phyloP scores from a whole-genome alignment of 1,284 basidiomycete species.

The Trametes hirsuta region DNA sequence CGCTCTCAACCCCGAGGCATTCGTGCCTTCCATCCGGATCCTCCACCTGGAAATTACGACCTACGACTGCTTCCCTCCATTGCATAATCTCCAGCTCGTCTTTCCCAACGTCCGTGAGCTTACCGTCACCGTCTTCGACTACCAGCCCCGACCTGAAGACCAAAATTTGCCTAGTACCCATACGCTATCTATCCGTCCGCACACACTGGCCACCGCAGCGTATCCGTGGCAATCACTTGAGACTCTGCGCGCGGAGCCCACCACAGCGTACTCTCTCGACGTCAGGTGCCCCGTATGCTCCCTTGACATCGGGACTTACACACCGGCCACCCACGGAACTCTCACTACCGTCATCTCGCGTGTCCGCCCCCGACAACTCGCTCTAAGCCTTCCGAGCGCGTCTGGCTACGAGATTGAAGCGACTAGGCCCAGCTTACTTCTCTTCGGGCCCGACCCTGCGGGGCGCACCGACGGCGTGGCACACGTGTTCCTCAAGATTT shows the following conservation, averaged over 20 bases:
- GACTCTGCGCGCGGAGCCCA: neutral
- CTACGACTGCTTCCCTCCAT: neutral
- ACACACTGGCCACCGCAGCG: too few species aligned
- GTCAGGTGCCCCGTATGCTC: neutral
- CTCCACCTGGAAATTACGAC: slow-evolving; percentile 2
- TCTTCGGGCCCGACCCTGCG: neutral
- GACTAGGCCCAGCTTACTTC: neutral
- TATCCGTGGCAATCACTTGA: neutral
- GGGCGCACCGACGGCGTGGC: neutral
- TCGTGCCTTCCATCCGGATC: neutral
- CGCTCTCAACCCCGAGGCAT: neutral
- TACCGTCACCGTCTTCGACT: neutral
- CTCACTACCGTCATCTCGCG: slow-evolving; percentile 2
- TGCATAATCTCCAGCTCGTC: neutral
- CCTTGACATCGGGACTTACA: slow-evolving; percentile 1
- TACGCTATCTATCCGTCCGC: neutral
- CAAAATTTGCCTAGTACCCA: neutral
- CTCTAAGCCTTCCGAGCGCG: neutral
- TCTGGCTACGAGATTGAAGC: neutral
- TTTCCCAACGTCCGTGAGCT: slow-evolving; percentile 17
- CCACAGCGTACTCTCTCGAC: neutral
- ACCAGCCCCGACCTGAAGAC: neutral
- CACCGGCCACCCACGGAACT: neutral
- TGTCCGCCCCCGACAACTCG: neutral
- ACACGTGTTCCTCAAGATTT: too few species aligned